These are phyloP conservation scores for Boletus speciosus DNA, from an alignment of 768 basidiomycete genomes.

Conservation along the genomic window DNA sequence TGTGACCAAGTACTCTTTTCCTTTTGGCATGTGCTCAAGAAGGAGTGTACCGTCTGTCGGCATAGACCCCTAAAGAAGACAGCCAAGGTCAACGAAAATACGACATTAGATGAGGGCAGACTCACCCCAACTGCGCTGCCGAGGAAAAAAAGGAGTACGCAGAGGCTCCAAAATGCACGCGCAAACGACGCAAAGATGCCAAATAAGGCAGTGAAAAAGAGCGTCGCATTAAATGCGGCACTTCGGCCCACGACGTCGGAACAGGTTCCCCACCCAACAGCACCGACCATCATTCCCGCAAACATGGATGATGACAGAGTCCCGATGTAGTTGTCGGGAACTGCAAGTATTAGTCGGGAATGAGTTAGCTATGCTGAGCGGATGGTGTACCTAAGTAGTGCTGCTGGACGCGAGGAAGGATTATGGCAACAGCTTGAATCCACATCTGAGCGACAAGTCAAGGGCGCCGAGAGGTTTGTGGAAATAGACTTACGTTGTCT, in stretches of 20 bases:
- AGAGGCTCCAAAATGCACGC: slow-evolving; percentile 63
- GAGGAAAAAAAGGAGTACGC: slow-evolving; percentile 77
- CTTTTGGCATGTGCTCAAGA: slow-evolving; percentile 88
- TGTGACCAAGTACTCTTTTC: slow-evolving; percentile 90
- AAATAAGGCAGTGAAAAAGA: slow-evolving; percentile 87
- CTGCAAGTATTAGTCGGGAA: slow-evolving; percentile 35
- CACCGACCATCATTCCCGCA: slow-evolving; percentile 96
- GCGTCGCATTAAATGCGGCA: slow-evolving; percentile 87
- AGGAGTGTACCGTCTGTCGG: slow-evolving; percentile 94
- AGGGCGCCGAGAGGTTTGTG: slow-evolving; percentile 7
- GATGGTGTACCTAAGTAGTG: slow-evolving; percentile 66
- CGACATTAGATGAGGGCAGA: slow-evolving; percentile 4
- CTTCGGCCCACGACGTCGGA: slow-evolving; percentile 89
- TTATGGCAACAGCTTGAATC: slow-evolving; percentile 88
- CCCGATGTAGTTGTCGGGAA: slow-evolving; percentile 76
- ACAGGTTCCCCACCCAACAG: slow-evolving; percentile 88
- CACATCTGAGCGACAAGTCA: slow-evolving; percentile 67
- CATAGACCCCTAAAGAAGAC: slow-evolving; percentile 74
- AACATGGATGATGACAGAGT: slow-evolving; percentile 85
- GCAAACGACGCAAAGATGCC: slow-evolving; percentile 77
- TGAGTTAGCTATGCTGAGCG: slow-evolving; percentile 3
- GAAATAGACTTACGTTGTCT: slow-evolving; percentile 64
- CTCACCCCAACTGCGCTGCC: slow-evolving; percentile 92
- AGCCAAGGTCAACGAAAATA: neutral
- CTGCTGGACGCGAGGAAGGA: slow-evolving; percentile 92